Base-by-base conservation (phyloP, 2,329 filamentous ascomycete genomes). In the Stagonosporopsis chrysanthemi region DNA sequence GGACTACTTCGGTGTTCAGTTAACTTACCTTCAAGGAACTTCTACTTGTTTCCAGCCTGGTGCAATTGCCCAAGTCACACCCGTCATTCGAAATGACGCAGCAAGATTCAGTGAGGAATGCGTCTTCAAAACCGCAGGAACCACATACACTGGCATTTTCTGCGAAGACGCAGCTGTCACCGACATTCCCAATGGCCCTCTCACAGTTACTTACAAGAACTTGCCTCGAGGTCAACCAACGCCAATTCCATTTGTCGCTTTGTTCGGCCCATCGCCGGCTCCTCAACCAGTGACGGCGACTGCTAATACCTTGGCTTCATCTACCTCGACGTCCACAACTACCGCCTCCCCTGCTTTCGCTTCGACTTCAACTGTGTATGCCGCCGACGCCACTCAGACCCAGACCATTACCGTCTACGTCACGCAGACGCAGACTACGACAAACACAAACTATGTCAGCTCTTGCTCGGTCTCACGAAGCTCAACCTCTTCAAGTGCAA, bases 381-480 rank as follows among this genome's bases (percentile, higher is more conserved):
- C 38, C 17, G 51, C 44, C n/a, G 23, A 31, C 17, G 8, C 51
- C 12, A 54, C 51, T 23, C 36, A 42, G 38, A 54, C 51, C 8
- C 42, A 19, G 22, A 54, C 43, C 12, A 54, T 19, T 23, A 54
- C 51, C 14, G 36, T 54, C 5, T 38, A 42, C 17, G 38, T 54
- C 28, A 54, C 43, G 14, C 43, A 40, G 6, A 54, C 43, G 11
- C 26, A 9, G 7, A 38, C 24, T 17, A 54, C 36, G 4, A 54
- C 51, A 22, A 54, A 54, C 17, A 54, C 51, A 6, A 54, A 54
- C 23, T 54, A 48, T 24, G 44, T 54, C 6, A 54, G 51, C 38
- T 54, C 51, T 31, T 54, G 51, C 23, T 26, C 43, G 6, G 24
- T 29, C 12, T 38, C 44, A 24, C 29, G 29, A 23, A 53, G 43